Percentiles rank a stretch among this genome's conserved stretches.
Evolutionary conservation across 2,329 filamentous ascomycete species (phyloP).

Genomic region (Cyanodermella asteris): DNA sequence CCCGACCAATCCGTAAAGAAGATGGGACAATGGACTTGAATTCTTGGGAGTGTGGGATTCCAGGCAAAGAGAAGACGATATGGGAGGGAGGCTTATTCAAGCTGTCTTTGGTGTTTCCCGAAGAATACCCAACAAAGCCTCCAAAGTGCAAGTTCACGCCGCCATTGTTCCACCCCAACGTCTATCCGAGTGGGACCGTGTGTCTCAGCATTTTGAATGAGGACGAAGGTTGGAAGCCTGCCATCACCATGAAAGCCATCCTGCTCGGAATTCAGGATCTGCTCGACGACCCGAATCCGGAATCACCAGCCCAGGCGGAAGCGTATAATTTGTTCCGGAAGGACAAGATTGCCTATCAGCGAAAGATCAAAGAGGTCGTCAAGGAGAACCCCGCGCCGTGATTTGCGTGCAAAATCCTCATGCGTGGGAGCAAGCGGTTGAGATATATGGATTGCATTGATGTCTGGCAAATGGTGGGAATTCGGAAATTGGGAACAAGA

Average conservation of each 20-base stretch:
- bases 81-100: constrained; percentile 98
- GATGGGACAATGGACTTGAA: constrained; percentile 77
- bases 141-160: constrained; percentile 97
- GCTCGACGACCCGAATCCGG: constrained; percentile 87
- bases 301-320: constrained; percentile 89
- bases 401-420: constrained; percentile 6
- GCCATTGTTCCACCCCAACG: constrained; percentile 92
- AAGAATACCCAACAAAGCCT: constrained; percentile 98
- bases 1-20: constrained; percentile 59
- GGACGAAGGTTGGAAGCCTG: constrained; percentile 95
- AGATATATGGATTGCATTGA: too few species aligned
- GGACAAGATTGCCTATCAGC: constrained; percentile 70
- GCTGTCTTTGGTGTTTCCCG: constrained; percentile 75
- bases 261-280: constrained; percentile 88
- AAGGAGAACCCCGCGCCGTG: constrained; percentile 66
- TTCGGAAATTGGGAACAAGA: too few species aligned
- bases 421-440: constrained; percentile 3
- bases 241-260: constrained; percentile 96
- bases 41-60: constrained; percentile 89
- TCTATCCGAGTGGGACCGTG: constrained; percentile 93
- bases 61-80: constrained; percentile 87
- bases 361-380: constrained; percentile 66
- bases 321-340: constrained; percentile 95
- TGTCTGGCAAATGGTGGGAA: too few species aligned
- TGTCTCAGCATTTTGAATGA: constrained; percentile 95